These are phyloP conservation scores for Heimioporus punctisporus DNA, from an alignment of 1,284 basidiomycete species.

Conservation along the genomic window DNA sequence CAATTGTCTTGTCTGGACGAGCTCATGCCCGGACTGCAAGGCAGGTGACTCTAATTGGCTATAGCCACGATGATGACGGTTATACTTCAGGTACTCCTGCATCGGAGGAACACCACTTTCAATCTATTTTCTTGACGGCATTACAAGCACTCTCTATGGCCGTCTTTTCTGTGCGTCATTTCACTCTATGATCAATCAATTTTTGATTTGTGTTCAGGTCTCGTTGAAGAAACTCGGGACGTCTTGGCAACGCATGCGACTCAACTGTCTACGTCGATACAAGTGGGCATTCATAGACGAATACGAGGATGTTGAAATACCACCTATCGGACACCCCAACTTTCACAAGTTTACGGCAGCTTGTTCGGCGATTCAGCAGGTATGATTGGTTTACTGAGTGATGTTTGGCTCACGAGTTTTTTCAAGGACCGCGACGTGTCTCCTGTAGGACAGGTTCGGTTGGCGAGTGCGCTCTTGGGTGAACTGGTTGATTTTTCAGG, in stretches of 20 bases:
- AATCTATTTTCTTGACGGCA: constrained; percentile 24
- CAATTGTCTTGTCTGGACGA: constrained; percentile 57
- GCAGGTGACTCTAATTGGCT: constrained; percentile 24
- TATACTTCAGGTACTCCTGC: constrained; percentile 41
- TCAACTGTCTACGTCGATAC: constrained; percentile 63
- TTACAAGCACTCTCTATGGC: background rate
- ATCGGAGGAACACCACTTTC: constrained; percentile 49
- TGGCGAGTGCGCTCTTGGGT: background rate
- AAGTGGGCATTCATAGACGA: constrained; percentile 73
- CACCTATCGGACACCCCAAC: constrained; percentile 44
- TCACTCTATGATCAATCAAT: background rate
- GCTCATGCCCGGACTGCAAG: constrained; percentile 40
- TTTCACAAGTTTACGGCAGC: constrained; percentile 44
- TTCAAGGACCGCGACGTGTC: background rate
- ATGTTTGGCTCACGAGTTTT: too few species aligned
- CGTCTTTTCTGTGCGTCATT: background rate
- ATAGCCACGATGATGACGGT: background rate
- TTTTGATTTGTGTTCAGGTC: too few species aligned
- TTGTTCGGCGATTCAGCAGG: constrained; percentile 39
- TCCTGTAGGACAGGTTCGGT: background rate
- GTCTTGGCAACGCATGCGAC: constrained; percentile 38
- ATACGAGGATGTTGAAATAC: constrained; percentile 46
- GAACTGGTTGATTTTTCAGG: background rate
- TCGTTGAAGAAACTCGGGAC: constrained; percentile 35
- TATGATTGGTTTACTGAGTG: constrained; percentile 11